Evolutionary conservation across 1,139 yeast species (phyloP).

Genomic region (Blastobotrys proliferans): DNA sequence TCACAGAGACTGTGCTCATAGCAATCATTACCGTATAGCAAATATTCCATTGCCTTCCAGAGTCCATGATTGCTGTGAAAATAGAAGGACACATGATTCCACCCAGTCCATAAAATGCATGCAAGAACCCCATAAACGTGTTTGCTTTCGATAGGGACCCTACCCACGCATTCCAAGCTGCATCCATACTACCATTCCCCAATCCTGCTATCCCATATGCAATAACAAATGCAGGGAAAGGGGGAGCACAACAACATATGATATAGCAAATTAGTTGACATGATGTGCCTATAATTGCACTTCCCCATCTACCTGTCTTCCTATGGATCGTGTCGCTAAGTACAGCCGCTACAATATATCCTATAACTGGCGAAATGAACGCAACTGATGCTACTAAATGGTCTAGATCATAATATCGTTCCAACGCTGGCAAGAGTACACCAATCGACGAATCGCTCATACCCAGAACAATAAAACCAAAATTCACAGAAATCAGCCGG

Average conservation of each 20-base stretch:
- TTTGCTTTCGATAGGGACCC: constrained; percentile 44
- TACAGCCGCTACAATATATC: constrained; percentile 38
- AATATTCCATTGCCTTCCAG: constrained; percentile 49
- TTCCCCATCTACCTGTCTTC: constrained; percentile 41
- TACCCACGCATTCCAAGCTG: constrained; percentile 55
- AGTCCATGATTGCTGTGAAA: constrained; percentile 48
- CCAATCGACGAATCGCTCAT: constrained; percentile 26
- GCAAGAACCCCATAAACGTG: constrained; percentile 49
- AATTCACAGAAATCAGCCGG: constrained; percentile 14
- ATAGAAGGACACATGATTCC: constrained; percentile 57
- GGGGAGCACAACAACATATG: constrained; percentile 41
- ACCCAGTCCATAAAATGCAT: constrained; percentile 60
- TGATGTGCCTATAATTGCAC: constrained; percentile 38
- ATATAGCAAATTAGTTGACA: constrained; percentile 40
- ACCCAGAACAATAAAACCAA: constrained; percentile 18
- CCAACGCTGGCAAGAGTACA: constrained; percentile 22
- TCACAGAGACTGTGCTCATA: constrained; percentile 33
- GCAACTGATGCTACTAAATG: constrained; percentile 28
- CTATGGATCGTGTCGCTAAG: constrained; percentile 36
- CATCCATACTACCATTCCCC: constrained; percentile 50
- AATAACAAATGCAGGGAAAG: constrained; percentile 40
- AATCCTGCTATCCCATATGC: constrained; percentile 57
- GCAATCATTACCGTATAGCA: constrained; percentile 44
- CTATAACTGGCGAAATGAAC: constrained; percentile 30
- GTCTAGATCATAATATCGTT: constrained; percentile 24